Conservation (phyloP, 2,329 filamentous ascomycete species). For the Macrophomina pseudophaseolina region DNA sequence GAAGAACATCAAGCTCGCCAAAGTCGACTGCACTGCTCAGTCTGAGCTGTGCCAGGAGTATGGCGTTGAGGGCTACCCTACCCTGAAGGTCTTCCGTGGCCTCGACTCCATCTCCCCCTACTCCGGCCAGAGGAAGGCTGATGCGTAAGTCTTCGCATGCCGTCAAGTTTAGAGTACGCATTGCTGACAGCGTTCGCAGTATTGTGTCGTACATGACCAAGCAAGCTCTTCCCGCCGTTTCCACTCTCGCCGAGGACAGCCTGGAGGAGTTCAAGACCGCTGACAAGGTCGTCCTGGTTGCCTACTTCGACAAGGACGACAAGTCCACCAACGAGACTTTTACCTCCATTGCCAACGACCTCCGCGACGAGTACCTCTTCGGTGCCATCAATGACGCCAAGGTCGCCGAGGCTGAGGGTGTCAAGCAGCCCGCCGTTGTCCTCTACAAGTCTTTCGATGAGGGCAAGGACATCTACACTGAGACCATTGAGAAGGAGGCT, state of each 20-base stretch:
- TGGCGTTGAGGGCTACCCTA: slow-evolving; percentile 97
- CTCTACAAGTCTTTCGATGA: slow-evolving; percentile 99
- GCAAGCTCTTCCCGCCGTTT: slow-evolving; percentile 93
- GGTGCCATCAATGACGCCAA: slow-evolving; percentile 82
- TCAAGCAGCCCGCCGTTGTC: slow-evolving; percentile 83
- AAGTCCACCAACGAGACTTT: slow-evolving; percentile 90
- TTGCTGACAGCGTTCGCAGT: slow-evolving; percentile 41
- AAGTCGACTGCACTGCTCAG: slow-evolving; percentile 96
- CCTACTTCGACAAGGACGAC: slow-evolving; percentile 79
- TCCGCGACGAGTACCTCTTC: slow-evolving; percentile 92
- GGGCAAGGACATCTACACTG: slow-evolving; percentile 83
- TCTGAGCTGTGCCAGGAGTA: slow-evolving; percentile 86
- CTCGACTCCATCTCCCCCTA: slow-evolving; percentile 81
- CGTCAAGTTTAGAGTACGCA: no score
- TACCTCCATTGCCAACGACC: slow-evolving; percentile 71
- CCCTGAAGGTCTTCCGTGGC: slow-evolving; percentile 98
- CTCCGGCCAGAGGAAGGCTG: slow-evolving; percentile 85
- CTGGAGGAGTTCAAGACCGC: slow-evolving; percentile 96
- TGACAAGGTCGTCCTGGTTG: slow-evolving; percentile 94
- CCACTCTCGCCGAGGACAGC: slow-evolving; percentile 77
- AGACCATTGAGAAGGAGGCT: slow-evolving; percentile 79
- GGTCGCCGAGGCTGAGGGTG: slow-evolving; percentile 87
- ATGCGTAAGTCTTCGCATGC: slow-evolving; percentile 56
- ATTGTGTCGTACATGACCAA: slow-evolving; percentile 94
- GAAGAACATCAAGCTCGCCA: slow-evolving; percentile 83